Conservation (phyloP, 2,329 filamentous ascomycete species). For the Nemania bipapillata region DNA sequence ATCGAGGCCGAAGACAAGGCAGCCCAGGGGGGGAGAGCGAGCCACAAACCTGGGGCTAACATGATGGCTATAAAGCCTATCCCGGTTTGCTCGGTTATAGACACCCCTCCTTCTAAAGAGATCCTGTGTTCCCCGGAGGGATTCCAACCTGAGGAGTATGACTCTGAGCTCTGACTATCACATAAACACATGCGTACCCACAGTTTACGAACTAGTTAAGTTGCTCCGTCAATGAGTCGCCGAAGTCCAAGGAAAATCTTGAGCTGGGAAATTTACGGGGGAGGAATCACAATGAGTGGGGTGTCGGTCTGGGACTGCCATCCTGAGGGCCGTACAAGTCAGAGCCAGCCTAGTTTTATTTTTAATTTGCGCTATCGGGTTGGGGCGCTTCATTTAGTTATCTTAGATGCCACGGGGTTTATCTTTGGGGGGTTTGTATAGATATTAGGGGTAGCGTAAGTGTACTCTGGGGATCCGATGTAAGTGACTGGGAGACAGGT, state of each 20-base stretch:
- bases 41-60: no score
- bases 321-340: background rate
- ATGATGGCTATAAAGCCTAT: no score
- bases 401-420: background rate
- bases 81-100: no score
- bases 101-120: background rate
- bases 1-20: no score
- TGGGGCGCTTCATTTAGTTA: background rate
- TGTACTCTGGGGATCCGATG: background rate
- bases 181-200: background rate
- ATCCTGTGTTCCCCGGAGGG: background rate
- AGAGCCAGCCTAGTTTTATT: background rate
- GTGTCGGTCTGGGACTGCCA: background rate
- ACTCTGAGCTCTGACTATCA: background rate
- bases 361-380: background rate
- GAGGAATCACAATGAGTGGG: background rate
- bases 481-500: background rate
- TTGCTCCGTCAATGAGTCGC: background rate
- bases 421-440: background rate
- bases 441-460: background rate
- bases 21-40: no score
- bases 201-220: background rate
- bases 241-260: background rate
- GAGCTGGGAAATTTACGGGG: background rate
- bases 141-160: background rate